Evolutionary conservation across 2,329 filamentous ascomycete species (phyloP).

Genomic region (Phyllosticta citriasiana): DNA sequence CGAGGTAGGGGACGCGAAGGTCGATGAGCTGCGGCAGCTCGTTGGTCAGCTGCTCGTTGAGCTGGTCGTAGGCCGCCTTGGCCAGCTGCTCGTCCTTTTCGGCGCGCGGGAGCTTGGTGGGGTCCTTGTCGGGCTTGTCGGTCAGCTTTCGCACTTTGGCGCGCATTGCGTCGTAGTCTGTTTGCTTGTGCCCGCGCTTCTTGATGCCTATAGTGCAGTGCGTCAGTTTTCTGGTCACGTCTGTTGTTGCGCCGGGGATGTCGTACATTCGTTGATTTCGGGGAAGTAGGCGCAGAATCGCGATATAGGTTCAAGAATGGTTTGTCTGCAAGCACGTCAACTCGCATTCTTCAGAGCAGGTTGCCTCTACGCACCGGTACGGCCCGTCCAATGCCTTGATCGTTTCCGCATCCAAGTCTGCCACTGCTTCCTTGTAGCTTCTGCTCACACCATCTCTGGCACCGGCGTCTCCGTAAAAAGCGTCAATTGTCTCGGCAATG

Average conservation of each 20-base stretch:
- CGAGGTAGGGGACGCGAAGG: constrained; percentile 89
- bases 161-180: constrained; percentile 93
- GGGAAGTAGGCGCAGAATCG: constrained; percentile 98
- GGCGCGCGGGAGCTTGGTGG: constrained; percentile 86
- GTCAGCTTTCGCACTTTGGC: constrained; percentile 94
- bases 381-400: constrained; percentile 97
- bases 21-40: constrained; percentile 96
- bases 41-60: constrained; percentile 90
- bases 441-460: constrained; percentile 90
- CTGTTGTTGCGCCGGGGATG: not conserved
- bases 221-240: not conserved
- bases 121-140: constrained; percentile 98
- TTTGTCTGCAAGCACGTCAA: constrained; percentile 48
- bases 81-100: constrained; percentile 97
- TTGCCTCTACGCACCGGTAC: constrained; percentile 52
- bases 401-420: constrained; percentile 93
- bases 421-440: constrained; percentile 97
- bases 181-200: constrained; percentile 95
- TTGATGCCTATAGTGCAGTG: constrained; percentile 58
- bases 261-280: constrained; percentile 89
- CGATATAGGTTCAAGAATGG: constrained; percentile 89
- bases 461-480: constrained; percentile 94
- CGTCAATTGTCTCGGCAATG: constrained; percentile 98
- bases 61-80: constrained; percentile 83
- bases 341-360: not conserved